Base-by-base conservation (phyloP, 306 rosid genomes). In the Malus domestica region DNA sequence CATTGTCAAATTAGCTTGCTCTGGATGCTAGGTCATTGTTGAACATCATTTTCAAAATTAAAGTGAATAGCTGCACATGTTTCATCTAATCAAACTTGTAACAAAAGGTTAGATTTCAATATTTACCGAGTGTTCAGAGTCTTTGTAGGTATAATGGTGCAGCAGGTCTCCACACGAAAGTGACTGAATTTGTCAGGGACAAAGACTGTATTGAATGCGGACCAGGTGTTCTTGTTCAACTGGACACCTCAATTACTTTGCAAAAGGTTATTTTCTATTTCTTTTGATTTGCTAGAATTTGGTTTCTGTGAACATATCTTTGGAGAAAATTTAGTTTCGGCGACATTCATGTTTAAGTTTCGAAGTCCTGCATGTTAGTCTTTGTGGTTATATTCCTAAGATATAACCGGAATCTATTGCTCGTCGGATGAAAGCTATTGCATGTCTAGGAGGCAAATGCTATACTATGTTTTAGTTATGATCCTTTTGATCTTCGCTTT, bases 201-300 rank as follows among this genome's bases (percentile, higher is more conserved):
- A 92, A 80, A 81, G 98, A 95, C 69, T 95, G 98, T 75, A 91
- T 95, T 77, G 97, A 89, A 27, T 95, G 98, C 67, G 97, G 97
- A 69, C 96, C 98, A 27, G 98, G 98, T 70, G 79, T 95, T 80
- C 89, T 87, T 27, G 75, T 95, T 79, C 97, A 92, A 85, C 85
- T 95, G 83, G 98, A 92, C 70, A 79, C 96, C 78, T 89, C 97
- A n/a, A 68, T 90, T 81, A 89, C 97, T 42, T 82, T 95, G 84
- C 88, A 90, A 67, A 87, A 90, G 98, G 98, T 95, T 45, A 77
- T 45, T 68, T 76, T 68, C 81, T 59, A 45, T 64, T 68, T 54
- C 45, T 44, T 62, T 46, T 59, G 76, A 44, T 45, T 15, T 45
- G 15, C 15, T 20, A 35, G 29, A 38, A 60, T 64, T 59, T 62